Percentiles rank a stretch among this genome's conserved stretches.
phyloP scores from a whole-genome alignment of 176 grass and related monocot species.

The Carex cristatella region DNA sequence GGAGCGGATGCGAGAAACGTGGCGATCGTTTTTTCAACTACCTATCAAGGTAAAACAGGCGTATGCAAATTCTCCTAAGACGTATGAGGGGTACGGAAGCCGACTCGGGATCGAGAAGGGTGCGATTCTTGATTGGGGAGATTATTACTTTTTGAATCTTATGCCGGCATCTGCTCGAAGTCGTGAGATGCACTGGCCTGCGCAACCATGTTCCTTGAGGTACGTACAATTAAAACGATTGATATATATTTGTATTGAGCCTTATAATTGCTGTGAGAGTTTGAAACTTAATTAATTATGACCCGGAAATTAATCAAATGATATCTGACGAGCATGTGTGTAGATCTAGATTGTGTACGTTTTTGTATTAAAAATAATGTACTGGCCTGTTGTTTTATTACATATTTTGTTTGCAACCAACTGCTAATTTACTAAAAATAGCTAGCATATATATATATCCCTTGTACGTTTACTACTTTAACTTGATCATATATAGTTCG shows the following conservation, averaged over 20 bases:
- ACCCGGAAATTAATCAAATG: not conserved
- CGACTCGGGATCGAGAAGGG: constrained; percentile 74
- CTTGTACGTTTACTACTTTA: not conserved
- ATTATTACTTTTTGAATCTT: constrained; percentile 86
- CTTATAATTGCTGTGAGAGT: not conserved
- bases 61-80: constrained; percentile 66
- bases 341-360: not conserved
- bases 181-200: constrained; percentile 47
- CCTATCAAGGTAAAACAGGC: constrained; percentile 48
- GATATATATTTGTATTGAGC: not conserved
- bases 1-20: constrained; percentile 36
- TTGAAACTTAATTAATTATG: not conserved
- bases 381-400: not conserved
- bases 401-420: constrained; percentile 4
- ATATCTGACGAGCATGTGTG: not conserved
- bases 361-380: too few relatives aligned
- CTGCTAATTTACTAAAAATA: not conserved
- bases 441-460: not conserved
- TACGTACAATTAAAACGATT: not conserved
- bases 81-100: constrained; percentile 92
- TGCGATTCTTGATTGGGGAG: constrained; percentile 79
- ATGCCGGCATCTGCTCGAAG: constrained; percentile 41
- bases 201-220: constrained; percentile 47
- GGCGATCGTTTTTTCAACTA: constrained; percentile 63
- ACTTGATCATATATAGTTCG: not conserved